Percentiles rank a stretch among this genome's conserved stretches.
Evolutionary conservation across 2,329 filamentous ascomycete species (phyloP).

Genomic region (Stachybotrys elegans): DNA sequence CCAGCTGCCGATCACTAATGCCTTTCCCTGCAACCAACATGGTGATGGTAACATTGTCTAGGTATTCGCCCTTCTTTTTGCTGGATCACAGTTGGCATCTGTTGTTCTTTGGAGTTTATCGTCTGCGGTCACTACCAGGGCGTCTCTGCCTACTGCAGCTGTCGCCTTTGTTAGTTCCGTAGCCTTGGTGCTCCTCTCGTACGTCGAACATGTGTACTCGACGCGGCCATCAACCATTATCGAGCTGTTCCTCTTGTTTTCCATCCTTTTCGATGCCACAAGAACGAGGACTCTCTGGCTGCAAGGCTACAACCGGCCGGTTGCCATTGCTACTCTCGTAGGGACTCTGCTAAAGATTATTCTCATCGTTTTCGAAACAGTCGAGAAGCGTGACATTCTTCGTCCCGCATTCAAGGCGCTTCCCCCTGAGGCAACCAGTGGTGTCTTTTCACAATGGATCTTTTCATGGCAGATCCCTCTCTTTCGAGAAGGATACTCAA

Average conservation of each 20-base stretch:
- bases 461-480: conserved; percentile 8
- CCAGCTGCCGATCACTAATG: background rate
- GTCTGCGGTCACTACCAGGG: conserved; percentile 1
- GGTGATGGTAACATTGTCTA: no score
- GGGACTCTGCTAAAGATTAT: conserved; percentile 3
- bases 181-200: conserved; percentile 3
- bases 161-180: conserved; percentile 5
- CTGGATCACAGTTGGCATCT: background rate
- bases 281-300: conserved; percentile 8
- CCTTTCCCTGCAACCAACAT: no score
- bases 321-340: conserved; percentile 2
- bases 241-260: conserved; percentile 4
- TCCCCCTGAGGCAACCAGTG: conserved; percentile 6
- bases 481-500: conserved; percentile 4
- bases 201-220: conserved; percentile 7
- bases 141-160: conserved; percentile 3
- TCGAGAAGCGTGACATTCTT: conserved; percentile 5
- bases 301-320: background rate
- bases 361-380: conserved; percentile 4
- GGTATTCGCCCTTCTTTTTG: background rate
- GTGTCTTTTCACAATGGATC: conserved; percentile 5
- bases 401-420: background rate
- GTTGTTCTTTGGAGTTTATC: conserved; percentile 6
- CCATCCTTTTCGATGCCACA: conserved; percentile 5
- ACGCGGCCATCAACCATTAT: conserved; percentile 6